Conservation (phyloP, 176 grass and related monocot species). For the Cenchrus americanus region DNA sequence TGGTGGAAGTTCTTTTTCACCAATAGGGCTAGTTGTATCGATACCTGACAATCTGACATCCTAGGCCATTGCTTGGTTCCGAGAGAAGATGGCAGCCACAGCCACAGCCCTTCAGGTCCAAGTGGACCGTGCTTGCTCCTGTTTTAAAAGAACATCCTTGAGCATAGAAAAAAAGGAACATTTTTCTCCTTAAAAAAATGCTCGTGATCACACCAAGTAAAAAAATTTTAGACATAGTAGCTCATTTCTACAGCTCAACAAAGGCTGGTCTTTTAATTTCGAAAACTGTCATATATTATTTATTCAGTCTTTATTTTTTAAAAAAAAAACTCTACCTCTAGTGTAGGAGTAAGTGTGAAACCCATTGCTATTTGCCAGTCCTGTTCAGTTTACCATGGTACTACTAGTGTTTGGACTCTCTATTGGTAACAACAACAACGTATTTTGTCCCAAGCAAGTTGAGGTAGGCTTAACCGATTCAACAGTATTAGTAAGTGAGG, state of each 20-base stretch:
- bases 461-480: not conserved
- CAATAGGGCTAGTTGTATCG: not conserved
- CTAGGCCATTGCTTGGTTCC: slow-evolving; percentile 17
- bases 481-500: not conserved
- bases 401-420: not conserved
- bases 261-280: not conserved
- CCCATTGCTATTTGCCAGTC: not conserved
- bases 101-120: not conserved
- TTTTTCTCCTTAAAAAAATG: not conserved
- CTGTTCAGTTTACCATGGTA: slow-evolving; percentile 6
- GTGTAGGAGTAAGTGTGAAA: not conserved
- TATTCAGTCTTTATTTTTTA: not conserved
- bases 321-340: not conserved
- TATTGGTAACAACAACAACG: not conserved
- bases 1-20: slow-evolving; percentile 23
- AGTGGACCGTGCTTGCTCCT: slow-evolving; percentile 17
- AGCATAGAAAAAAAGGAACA: not conserved
- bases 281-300: not conserved
- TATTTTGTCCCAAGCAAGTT: too few species aligned
- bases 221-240: not conserved
- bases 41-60: slow-evolving; percentile 34
- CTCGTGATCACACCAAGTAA: not conserved
- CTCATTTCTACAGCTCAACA: not conserved
- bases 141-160: not conserved
- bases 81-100: slow-evolving; percentile 11